Evolutionary conservation across 2,329 filamentous ascomycete species (phyloP), one percentile per base, ranked within the genome.

Genomic region (Monascus ruber): DNA sequence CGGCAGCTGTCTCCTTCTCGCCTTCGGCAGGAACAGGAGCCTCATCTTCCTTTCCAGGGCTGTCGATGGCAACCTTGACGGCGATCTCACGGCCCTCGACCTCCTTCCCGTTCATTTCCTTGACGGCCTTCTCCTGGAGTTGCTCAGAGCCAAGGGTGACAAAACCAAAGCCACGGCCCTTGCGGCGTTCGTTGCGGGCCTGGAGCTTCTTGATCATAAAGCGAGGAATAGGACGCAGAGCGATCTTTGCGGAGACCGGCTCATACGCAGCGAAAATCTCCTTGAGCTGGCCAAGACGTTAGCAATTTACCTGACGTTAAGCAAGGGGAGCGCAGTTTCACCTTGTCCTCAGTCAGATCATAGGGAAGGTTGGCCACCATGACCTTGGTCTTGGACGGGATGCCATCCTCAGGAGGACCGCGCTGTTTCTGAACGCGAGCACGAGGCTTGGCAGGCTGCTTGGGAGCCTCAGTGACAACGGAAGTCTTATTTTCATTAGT

Each of bases 171-270:
- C 91, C 91, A 73, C 91, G 91, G 46, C 91, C 91, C 82, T 98
- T 98, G 73, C 91, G 91, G 57, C 89, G 81, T 73, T 98, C 91
- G 62, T 88, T 88, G 63, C 91, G 89, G 58, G 89, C 88, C 72
- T 94, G 88, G 47, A 98, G 85, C 79, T 98, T 98, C 83, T 95
- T 95, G 71, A 98, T 91, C 91, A 98, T 98, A 76, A 96, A 98
- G 58, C 89, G 88, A 54, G 91, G 91, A 53, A 98, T 98, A 38
- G 91, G 91, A 57, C 91, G 89, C 54, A 98, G 85, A 51, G 91
- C 91, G 60, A 98, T 96, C 80, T 96, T 98, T 66, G 91, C 89
- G 49, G 87, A 93, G 53, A 83, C 82, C 46, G 91, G 91, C 62
- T 87, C 76, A 73, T 95, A 98, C 47, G 79, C 85, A 59, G 78